These are phyloP conservation scores for Curvularia eragrostidis DNA, from an alignment of 2,329 filamentous ascomycete species.

Conservation along the genomic window DNA sequence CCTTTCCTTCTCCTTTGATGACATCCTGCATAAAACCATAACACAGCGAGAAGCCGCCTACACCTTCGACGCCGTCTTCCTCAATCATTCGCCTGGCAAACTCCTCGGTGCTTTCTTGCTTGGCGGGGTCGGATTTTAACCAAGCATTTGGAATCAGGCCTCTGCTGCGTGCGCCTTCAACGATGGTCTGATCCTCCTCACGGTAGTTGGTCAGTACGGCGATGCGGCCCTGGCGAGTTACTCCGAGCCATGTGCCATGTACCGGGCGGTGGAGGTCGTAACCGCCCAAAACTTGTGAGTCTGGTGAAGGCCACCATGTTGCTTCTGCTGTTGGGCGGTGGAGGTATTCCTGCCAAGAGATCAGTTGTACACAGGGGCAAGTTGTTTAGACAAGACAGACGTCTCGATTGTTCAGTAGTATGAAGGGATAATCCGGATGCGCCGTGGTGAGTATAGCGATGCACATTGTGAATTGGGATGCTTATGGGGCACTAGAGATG, in stretches of 20 bases:
- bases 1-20: constrained; percentile 28
- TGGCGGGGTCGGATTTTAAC: constrained; percentile 53
- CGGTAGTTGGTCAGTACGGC: constrained; percentile 71
- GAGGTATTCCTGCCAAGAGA: constrained; percentile 62
- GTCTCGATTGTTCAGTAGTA: constrained; percentile 60
- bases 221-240: constrained; percentile 66
- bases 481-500: not conserved
- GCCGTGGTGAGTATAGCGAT: constrained; percentile 58
- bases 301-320: constrained; percentile 65
- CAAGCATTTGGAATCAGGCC: constrained; percentile 68
- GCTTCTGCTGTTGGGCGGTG: constrained; percentile 65
- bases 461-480: constrained; percentile 47
- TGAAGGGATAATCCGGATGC: constrained; percentile 58
- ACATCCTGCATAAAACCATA: constrained; percentile 63
- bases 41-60: constrained; percentile 68
- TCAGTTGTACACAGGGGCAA: constrained; percentile 9
- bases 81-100: constrained; percentile 64
- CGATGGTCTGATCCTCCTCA: constrained; percentile 56
- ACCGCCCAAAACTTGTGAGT: constrained; percentile 64
- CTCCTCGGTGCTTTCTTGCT: constrained; percentile 53
- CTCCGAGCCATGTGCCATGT: constrained; percentile 70
- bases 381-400: constrained; percentile 33
- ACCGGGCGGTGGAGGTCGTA: constrained; percentile 66
- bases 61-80: constrained; percentile 61
- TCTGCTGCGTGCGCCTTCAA: constrained; percentile 59